Evolutionary conservation across 768 basidiomycete genomes (phyloP), one percentile per base, ranked within the genome.

Genomic region (Mrakia frigida): DNA sequence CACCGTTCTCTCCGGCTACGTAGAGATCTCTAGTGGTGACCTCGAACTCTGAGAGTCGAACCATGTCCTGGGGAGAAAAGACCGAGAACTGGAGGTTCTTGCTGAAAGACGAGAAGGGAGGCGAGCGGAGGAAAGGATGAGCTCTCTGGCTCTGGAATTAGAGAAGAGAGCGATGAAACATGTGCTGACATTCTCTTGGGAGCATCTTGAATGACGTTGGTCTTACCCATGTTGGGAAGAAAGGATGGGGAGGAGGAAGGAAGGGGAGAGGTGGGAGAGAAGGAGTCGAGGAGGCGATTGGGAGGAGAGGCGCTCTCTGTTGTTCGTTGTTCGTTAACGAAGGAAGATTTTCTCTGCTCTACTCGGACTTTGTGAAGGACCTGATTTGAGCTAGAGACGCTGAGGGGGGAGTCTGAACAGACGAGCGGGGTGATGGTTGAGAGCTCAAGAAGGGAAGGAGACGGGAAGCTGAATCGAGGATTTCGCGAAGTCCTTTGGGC

Each of bases 71-170:
- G 39, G 93, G 90, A 83, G 90, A 92, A 80, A 99, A 87, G 70
- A 96, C 88, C 82, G 92, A 92, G 84, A 98, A 99, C 86, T 98
- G 97, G 43, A 99, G 88, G 83, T 92, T 90, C 86, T 98, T 98
- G 81, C 95, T 97, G 82, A 46, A 74, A 3, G 53, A 31, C 16
- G 6, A 3, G 31, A 60, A 52, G 6, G 6, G 28, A 41, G 37
- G 14, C 43, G 18, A 18, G n/a, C n/a, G 11, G 14, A 33, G 6
- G 33, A 50, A 59, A 39, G 5, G 3, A 73, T 56, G 43, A 71
- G 76, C 77, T 52, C 21, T 50, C 46, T 35, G 23, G 1, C 28
- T 61, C 11, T 50, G 37, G 1, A 28, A 33, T 35, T 41, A 31
- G 25, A 18, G 13, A 25, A 56, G 2, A 6, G 60, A 41, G 31